phyloP scores from a whole-genome alignment of 495 filamentous ascomycete genomes.

The Aspergillus biplanus region DNA sequence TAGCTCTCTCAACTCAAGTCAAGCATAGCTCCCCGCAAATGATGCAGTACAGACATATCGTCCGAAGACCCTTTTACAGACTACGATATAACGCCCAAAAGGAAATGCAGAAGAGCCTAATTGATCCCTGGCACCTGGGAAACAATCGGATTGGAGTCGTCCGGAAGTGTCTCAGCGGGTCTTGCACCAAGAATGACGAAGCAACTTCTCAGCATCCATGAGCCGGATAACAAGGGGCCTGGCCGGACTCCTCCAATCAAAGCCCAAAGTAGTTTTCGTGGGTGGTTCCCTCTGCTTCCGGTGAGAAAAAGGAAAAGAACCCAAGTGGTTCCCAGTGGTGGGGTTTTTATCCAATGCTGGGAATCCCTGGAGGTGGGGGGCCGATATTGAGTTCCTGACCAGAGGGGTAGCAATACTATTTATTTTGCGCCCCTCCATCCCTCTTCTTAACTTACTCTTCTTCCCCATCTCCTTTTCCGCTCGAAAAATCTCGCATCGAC shows the following conservation, averaged over 20 bases:
- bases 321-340: neutral
- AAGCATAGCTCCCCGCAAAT: neutral
- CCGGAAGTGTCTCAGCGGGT: slow-evolving; percentile 12
- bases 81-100: neutral
- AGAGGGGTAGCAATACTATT: slow-evolving; percentile 8
- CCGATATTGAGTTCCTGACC: neutral
- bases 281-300: slow-evolving; percentile 10
- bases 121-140: neutral
- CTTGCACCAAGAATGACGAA: neutral
- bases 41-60: too few relatives aligned
- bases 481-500: slow-evolving; percentile 15
- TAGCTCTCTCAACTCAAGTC: neutral
- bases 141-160: slow-evolving; percentile 18
- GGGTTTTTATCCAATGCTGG: neutral
- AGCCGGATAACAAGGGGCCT: neutral
- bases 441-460: slow-evolving; percentile 21
- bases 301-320: slow-evolving; percentile 6
- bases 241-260: slow-evolving; percentile 9
- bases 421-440: slow-evolving; percentile 28
- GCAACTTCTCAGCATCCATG: neutral
- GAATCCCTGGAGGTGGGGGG: neutral
- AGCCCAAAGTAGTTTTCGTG: slow-evolving; percentile 1
- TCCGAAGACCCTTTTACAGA: neutral
- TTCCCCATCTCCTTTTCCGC: slow-evolving; percentile 7
- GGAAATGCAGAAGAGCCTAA: neutral